Base-by-base conservation (phyloP, 2,329 filamentous ascomycete species). In the Arthrobotrys pseudoclavata region DNA sequence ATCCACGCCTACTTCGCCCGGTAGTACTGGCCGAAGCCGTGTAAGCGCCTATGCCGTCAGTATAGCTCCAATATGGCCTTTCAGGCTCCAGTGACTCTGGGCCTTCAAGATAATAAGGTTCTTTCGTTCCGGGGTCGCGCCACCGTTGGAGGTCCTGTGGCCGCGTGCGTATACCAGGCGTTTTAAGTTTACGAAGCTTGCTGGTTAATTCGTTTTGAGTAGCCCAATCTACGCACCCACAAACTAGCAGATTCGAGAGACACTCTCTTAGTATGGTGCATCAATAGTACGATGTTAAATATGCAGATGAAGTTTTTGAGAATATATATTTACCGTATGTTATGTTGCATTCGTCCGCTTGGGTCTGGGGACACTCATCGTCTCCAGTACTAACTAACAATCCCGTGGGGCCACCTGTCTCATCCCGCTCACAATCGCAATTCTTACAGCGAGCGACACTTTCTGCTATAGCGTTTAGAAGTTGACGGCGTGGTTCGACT, bases 91-190 rank as follows among this genome's bases (percentile, higher is more conserved):
- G 18, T 3, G 7, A 47, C 26, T 20, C 26, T 10, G 24, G 50
- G 26, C 53, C 53, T 24, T 57, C 53, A 13, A 57, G 53, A 24
- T 57, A 57, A 10, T 37, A 57, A 18, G 53, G 29, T 6, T 40
- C 29, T 24, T 34, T 18, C 15, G 15, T 18, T 1, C 22, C 50
- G 12, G 50, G 26, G 26, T 18, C 13, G 26, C 5, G 26, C 50
- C 50, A 55, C 15, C 26, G 26, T 26, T 52, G 22, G 6, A n/a
- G n/a, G 10, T 12, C 4, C 50, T 34, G 24, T 29, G 3, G 6
- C 22, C 12, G 18, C 3, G 12, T 18, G 12, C 31, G 18, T 10
- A 22, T 18, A 34, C 31, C 31, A 22, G 48, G 22, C 4, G 22
- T 3, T 13, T 15, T 29, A 7, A 47, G n/a, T 9, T 18, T 5